phyloP scores from a whole-genome alignment of 2,329 filamentous ascomycete genomes.

The Arthroderma sp. region DNA sequence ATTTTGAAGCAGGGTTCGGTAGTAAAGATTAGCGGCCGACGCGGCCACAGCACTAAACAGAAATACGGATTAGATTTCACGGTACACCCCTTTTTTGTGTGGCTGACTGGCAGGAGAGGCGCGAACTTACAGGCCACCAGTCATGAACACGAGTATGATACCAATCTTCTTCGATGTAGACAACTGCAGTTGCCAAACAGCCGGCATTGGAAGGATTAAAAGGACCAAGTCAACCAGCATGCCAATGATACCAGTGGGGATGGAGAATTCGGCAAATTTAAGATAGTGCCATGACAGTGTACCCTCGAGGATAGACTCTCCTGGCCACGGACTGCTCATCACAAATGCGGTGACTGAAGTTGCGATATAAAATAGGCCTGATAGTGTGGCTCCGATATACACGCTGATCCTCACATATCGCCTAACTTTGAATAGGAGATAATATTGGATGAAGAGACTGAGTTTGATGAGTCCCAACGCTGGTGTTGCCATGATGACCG shows the following conservation, averaged over 20 bases:
- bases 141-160: constrained; percentile 3
- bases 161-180: constrained; percentile 1
- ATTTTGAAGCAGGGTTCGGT: not conserved
- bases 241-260: not conserved
- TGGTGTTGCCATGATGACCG: not conserved
- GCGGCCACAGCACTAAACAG: not conserved
- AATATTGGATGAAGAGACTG: constrained; percentile 4
- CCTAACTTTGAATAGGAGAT: constrained; percentile 4
- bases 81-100: not conserved
- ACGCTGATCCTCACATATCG: constrained; percentile 5
- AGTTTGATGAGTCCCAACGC: constrained; percentile 6
- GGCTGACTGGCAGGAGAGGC: not conserved
- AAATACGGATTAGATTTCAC: not conserved
- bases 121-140: constrained; percentile 4
- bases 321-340: not conserved
- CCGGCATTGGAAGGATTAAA: constrained; percentile 2
- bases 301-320: not conserved
- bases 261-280: not conserved
- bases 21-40: not conserved
- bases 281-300: not conserved
- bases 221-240: not conserved
- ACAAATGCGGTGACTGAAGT: constrained; percentile 1
- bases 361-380: not conserved
- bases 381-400: not conserved
- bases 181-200: constrained; percentile 3